Base-by-base conservation (phyloP, 2,329 filamentous ascomycete genomes). In the Lomentospora prolificans region DNA sequence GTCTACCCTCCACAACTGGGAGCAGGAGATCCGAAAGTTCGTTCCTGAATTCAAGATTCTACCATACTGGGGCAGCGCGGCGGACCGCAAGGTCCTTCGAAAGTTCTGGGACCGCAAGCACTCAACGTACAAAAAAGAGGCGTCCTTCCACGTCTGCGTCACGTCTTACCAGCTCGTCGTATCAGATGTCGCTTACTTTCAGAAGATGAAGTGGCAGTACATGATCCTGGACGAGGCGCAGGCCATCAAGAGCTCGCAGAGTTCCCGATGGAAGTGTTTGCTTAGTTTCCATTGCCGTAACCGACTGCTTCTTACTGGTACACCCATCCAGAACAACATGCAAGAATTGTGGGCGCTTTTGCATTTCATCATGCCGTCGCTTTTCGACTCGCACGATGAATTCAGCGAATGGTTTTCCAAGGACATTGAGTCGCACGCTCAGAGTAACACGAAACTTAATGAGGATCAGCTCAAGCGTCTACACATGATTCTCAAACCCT, bases 41-140 rank as follows among this genome's bases (percentile, higher is more conserved):
- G 91, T 99, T 2, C 94, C 94, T 1, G 84, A 89, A 57, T 84
- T 99, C 69, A 97, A 97, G 72, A 90, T 96, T 28, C 76, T 99
- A 33, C 94, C 94, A 2, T 99, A 99, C 75, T 99, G 94, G 94
- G 94, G 94, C 62, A 94, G 86, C 57, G 91, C 90, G 10, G 89
- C 86, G 59, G 94, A 99, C 67, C 85, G 94, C 64, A 99, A 99
- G 71, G 88, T 97, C 51, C 79, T 99, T 57, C 89, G 94, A 57
- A 99, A 97, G 72, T 97, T 97, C 73, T 99, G 94, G 94, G 94
- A 99, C 69, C 86, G 94, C 64, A 96, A 96, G 73, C 91, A 97
- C 69, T 87, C 92, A 63, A 96, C 91, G 3, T 99, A 99, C 72
- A 90, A 84, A 64, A 89, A 89, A 65, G 90, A 96, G 57, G 90